A percentile compares a stretch with the other conserved stretches of the same genome.
These are phyloP conservation scores for Epichloe aotearoae DNA, from an alignment of 2,329 filamentous ascomycete genomes.

Conservation along the genomic window DNA sequence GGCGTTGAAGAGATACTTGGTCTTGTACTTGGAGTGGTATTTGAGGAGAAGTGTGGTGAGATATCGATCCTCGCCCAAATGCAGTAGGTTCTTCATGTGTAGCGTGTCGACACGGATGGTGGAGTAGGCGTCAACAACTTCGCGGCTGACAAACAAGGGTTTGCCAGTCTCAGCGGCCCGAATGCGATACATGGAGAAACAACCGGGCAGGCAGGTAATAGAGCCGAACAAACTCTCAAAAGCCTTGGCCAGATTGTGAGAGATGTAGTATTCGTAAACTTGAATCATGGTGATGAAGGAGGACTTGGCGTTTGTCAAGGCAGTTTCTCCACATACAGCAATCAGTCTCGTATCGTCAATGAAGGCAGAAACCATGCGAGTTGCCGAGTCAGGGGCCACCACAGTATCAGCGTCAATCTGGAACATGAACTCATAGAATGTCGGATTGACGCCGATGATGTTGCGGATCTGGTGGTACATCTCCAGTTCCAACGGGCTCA, in stretches of 20 bases:
- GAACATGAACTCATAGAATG: conserved; percentile 93
- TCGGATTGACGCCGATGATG: conserved; percentile 96
- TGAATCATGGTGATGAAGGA: conserved; percentile 98
- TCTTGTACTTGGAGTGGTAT: conserved; percentile 88
- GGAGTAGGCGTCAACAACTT: conserved; percentile 76
- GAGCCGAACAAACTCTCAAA: conserved; percentile 96
- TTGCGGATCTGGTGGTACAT: conserved; percentile 99
- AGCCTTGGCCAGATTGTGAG: conserved; percentile 90
- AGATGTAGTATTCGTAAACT: conserved; percentile 99
- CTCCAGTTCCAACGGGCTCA: conserved; percentile 93
- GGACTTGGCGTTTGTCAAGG: conserved; percentile 79
- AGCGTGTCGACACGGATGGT: conserved; percentile 94
- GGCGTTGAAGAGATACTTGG: conserved; percentile 86
- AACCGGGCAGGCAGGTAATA: conserved; percentile 94
- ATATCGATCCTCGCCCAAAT: conserved; percentile 95
- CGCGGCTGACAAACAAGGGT: conserved; percentile 87
- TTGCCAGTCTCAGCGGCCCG: conserved; percentile 89
- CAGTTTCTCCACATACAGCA: conserved; percentile 88
- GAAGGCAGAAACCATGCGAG: conserved; percentile 84
- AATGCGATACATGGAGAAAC: conserved; percentile 98
- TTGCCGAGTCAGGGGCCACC: conserved; percentile 77
- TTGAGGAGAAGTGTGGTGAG: conserved; percentile 90
- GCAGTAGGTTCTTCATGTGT: conserved; percentile 96
- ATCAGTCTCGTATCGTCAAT: conserved; percentile 87
- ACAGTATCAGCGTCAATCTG: conserved; percentile 97